Evolutionary conservation across 176 grass and related monocot genomes (phyloP), one percentile per base, ranked within the genome.

Genomic region (Ensete ventricosum): DNA sequence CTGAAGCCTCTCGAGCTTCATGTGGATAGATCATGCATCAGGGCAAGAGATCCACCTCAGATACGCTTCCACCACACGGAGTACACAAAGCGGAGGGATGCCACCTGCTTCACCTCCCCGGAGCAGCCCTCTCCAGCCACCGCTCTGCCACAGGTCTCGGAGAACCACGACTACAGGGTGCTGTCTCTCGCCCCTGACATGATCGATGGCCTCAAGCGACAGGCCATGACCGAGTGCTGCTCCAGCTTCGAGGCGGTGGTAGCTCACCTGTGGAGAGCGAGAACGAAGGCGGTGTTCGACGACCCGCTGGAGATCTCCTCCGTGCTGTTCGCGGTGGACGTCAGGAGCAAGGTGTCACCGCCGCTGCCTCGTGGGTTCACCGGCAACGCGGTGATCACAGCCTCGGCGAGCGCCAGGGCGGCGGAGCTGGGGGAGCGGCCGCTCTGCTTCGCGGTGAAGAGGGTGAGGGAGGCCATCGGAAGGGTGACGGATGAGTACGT

Each of bases 401-500:
- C 76, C 73, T 75, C 80, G 20, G 85, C 76, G 64, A 80, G 72
- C 62, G 76, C 85, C 23, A 14, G 13, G 53, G 76, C 71, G 65
- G 57, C 57, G 54, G 77, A 77, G 60, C 69, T 87, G 48, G 22
- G 50, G 23, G 77, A 63, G 51, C 69, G 80, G 78, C 85, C 80
- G 20, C 76, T 87, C 74, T 80, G 76, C 19, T 83, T 83, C 72
- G 82, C 76, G 53, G 85, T 83, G 60, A 48, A 65, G 53, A 76
- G 63, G 70, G 85, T 83, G 43, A 57, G 76, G 74, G 85, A 83
- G 65, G 85, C 80, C 9, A 87, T 87, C 50, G 69, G 72, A 16
- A 87, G 64, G 72, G 72, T 87, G 20, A 80, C 81, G 50, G 82
- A 80, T 64, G 80, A 83, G 55, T 87, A 87, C 69, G 76, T 87